phyloP scores from a whole-genome alignment of 2,329 filamentous ascomycete genomes.

The Magnaporthiopsis poae region DNA sequence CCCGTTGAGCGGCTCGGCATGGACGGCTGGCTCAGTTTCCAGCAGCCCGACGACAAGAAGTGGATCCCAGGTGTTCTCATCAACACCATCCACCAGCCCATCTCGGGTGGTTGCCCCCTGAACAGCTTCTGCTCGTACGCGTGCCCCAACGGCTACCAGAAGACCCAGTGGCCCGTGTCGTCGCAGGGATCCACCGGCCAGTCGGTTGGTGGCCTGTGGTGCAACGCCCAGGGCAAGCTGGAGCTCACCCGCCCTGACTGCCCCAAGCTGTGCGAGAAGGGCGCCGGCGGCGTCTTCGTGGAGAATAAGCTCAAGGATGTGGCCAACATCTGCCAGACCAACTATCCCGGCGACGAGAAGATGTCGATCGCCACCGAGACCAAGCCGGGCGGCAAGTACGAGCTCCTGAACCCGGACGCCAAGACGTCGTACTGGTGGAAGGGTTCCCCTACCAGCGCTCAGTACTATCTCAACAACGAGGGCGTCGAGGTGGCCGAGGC shows the following conservation, averaged over 20 bases:
- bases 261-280: conserved; percentile 64
- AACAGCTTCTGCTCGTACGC: conserved; percentile 82
- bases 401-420: conserved; percentile 67
- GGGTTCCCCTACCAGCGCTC: conserved; percentile 66
- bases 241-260: conserved; percentile 61
- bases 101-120: conserved; percentile 49
- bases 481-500: conserved; percentile 56
- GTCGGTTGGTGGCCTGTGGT: conserved; percentile 80
- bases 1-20: conserved; percentile 58
- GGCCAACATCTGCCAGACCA: conserved; percentile 80
- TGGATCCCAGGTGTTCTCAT: conserved; percentile 46
- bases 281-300: conserved; percentile 60
- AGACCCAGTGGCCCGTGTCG: conserved; percentile 71
- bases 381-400: conserved; percentile 45
- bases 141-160: conserved; percentile 84
- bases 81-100: conserved; percentile 53
- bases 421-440: conserved; percentile 69
- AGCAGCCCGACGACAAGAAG: conserved; percentile 40
- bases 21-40: conserved; percentile 71
- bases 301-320: conserved; percentile 60
- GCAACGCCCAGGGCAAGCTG: conserved; percentile 62
- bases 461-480: conserved; percentile 91
- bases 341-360: conserved; percentile 85
- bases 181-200: conserved; percentile 70
- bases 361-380: conserved; percentile 72